These are phyloP conservation scores for Tulasnella sp. DNA, from an alignment of 768 basidiomycete species.

Conservation along the genomic window DNA sequence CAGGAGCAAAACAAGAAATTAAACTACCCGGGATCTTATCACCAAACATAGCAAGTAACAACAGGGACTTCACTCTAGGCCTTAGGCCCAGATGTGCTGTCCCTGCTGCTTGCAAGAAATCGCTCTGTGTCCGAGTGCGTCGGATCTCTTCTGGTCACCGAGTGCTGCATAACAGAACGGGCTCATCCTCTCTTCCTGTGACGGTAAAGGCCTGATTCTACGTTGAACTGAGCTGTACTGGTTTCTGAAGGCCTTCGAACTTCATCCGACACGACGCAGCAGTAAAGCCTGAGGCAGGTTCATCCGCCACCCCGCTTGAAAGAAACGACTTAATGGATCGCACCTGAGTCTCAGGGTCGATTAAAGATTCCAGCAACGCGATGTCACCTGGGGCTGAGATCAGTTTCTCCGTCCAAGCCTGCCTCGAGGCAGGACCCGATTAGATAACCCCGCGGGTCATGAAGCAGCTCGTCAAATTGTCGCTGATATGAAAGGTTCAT, in stretches of 20 bases:
- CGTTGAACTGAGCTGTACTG: not conserved
- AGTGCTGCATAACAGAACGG: not conserved
- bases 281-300: not conserved
- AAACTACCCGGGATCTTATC: not conserved
- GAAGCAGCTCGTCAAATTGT: not conserved
- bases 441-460: not conserved
- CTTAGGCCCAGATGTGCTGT: not conserved
- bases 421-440: slow-evolving; percentile 1
- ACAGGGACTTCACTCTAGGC: slow-evolving; percentile 2
- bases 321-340: not conserved
- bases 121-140: not conserved
- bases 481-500: not conserved
- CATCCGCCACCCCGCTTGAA: not conserved
- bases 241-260: not conserved
- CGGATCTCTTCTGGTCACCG: not conserved
- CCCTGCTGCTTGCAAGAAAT: not conserved
- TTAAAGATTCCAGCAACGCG: not conserved
- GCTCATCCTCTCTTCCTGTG: not conserved
- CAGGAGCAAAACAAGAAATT: not conserved
- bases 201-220: not conserved
- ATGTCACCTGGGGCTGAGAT: not conserved
- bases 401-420: not conserved
- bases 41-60: not conserved
- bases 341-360: not conserved
- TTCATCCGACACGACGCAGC: not conserved